Evolutionary conservation across 805 yeast species (phyloP), one percentile per base, ranked within the genome.

Genomic region (Saccharomycopsis capsularis): DNA sequence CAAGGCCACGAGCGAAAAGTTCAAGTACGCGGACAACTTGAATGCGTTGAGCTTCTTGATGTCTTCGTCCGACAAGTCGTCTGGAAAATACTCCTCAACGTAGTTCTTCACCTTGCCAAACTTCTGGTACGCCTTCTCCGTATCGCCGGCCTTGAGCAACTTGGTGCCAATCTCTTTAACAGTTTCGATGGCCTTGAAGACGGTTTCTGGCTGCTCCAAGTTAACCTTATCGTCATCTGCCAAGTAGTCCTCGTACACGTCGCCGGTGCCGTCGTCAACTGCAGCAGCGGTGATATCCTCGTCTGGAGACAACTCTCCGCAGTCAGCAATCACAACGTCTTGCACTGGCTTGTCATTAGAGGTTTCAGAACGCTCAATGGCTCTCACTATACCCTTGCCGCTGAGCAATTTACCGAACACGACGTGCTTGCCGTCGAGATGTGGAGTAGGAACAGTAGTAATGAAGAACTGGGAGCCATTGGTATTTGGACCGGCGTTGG

Each of bases 381-480:
- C 71, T 56, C 95, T 80, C 6, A 86, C 89, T 27, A 87, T 65
- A 5, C 88, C 78, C 63, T 86, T 90, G 37, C 97, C 97, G 39
- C 75, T 67, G 44, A 91, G 67, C 35, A 93, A 89, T 64, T 85
- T 79, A 55, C 99, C 99, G 63, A 93, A 93, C 2, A 93, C 98
- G 46, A 90, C 97, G 64, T 93, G 99, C 65, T 91, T 91, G 23
- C 91, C 95, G 63, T 93, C 91, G 56, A 93, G 76, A 66, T 91
- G 98, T 4, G 98, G 96, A 1, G 97, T 88, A 38, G 88, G 81
- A 2, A 80, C 93, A 2, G 96, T 87, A 24, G 99, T 91, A 59
- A 91, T 81, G 65, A 91, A 91, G 60, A 88, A 93, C 67, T 91
- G 98, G 2, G 96, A 88, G 1, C 98, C 98, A 62, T 93, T 93